Base-by-base conservation (phyloP, 805 yeast species). In the Lipomyces yamanashiensis region DNA sequence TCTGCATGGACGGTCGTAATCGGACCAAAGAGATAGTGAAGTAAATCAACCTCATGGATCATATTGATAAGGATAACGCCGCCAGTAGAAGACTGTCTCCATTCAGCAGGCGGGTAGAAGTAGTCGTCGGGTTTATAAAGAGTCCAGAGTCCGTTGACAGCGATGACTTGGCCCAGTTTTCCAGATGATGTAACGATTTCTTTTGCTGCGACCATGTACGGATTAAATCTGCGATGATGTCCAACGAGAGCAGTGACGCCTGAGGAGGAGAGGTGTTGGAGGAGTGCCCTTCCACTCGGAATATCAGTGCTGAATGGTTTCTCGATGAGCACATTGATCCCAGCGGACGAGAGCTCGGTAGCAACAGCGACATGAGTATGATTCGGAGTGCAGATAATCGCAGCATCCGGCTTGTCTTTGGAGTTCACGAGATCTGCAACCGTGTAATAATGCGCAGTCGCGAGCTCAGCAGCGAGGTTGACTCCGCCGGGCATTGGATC, bases 21-120 rank as follows among this genome's bases (percentile, higher is more conserved):
- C 17, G 52, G 52, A 9, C 52, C 52, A n/a, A 17, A 19, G 8
- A 48, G 52, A 34, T 48, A 48, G 7, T 48, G 52, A 4, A 48
- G 52, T 10, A 48, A n/a, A 28, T 48, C 52, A 37, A 48, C 36
- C 7, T 48, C 52, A 34, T 48, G 52, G 37, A 48, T 23, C 8
- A 48, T 19, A 34, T 48, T 48, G 7, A 48, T 48, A 9, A 48
- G 37, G 36, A 48, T 17, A 19, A 28, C 36, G 10, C 52, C 52
- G 37, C 52, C 52, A 23, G 36, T 28, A 3, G 7, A 9, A 37
- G 13, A 15, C 34, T 28, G 52, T 8, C 36, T 9, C 52, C 52
- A 23, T 28, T 13, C 10, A 6, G 51, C 10, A 6, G 51, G 33
- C 28, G 23, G 34, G 15, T 13, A 15, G 21, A 47, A 47, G 51